Percentiles rank a stretch among this genome's conserved stretches.
These are phyloP conservation scores for Penicillium sumatraense DNA, from an alignment of 2,329 filamentous ascomycete genomes.

Conservation along the genomic window DNA sequence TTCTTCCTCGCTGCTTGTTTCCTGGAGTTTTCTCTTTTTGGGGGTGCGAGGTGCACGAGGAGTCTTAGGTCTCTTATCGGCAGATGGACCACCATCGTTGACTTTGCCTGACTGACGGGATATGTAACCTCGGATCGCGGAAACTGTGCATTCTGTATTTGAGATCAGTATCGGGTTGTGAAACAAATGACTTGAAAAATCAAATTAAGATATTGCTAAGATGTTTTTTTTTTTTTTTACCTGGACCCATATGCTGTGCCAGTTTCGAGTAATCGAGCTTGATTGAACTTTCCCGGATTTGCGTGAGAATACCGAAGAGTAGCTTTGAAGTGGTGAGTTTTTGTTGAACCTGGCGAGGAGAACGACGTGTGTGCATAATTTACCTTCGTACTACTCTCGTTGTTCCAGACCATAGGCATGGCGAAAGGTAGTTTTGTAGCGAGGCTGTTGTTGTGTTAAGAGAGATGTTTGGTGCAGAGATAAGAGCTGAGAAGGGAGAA, in stretches of 20 bases:
- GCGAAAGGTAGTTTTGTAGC: no score
- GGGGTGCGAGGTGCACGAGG: neutral
- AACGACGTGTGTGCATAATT: neutral
- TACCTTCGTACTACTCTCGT: neutral
- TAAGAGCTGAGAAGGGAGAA: no score
- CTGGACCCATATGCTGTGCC: neutral
- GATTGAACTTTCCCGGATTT: neutral
- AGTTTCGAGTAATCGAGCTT: neutral
- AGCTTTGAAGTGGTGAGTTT: neutral
- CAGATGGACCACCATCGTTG: neutral
- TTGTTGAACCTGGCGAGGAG: neutral
- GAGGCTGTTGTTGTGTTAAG: no score
- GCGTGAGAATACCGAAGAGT: neutral
- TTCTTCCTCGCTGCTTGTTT: neutral
- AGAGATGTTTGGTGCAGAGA: no score
- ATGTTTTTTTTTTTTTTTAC: neutral
- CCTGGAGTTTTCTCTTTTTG: neutral
- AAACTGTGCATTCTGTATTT: neutral
- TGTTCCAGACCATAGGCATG: neutral
- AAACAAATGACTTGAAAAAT: no score
- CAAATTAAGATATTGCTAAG: neutral
- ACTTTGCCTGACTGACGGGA: neutral
- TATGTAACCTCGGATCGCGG: neutral
- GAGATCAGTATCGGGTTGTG: no score
- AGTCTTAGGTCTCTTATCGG: neutral